Evolutionary conservation across 768 basidiomycete species (phyloP), one percentile per base, ranked within the genome.

Genomic region (Russula griseocarnosa): DNA sequence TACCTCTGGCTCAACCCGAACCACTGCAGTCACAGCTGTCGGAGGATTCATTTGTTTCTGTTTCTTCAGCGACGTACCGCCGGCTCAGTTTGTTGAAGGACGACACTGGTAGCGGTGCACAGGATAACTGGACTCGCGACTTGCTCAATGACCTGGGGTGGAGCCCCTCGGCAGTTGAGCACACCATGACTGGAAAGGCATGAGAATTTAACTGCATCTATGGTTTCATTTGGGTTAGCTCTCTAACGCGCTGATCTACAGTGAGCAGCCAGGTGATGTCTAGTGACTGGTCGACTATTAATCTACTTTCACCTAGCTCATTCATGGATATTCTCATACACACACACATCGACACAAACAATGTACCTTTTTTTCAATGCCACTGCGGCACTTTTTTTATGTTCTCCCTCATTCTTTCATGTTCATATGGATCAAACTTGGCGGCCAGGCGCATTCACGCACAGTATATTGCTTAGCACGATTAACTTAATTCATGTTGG

Each of bases 61-160:
- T 77, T 42, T 80, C 81, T 30, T 80, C 81, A 62, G 81, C 79
- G 68, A 72, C 83, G 3, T 65, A 80, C 22, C 69, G 82, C 53
- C 44, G 76, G 36, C 55, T 75, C 64, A 72, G 68, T 62, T 67
- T 69, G 69, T 70, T 82, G 63, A 80, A 81, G 26, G 75, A 76
- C 44, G 74, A 55, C 20, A 38, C 46, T 8, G 59, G 62, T 16
- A 42, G 38, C 8, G 40, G 40, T 42, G 16, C 28, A 32, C 40
- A 78, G 63, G 86, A 83, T 55, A 83, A 89, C 70, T 92, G 90
- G 90, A 86, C 86, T 52, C 77, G 80, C 70, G 87, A 85, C 68
- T 89, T 92, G 55, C 72, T 92, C 62, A 73, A 84, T 73, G 84
- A 86, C 70, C 71, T 76, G 55, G 78, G 81, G 18, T 68, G 68